These are phyloP conservation scores for Ceratopteris richardii DNA, from an alignment of 75 land plant species.

Conservation along the genomic window DNA sequence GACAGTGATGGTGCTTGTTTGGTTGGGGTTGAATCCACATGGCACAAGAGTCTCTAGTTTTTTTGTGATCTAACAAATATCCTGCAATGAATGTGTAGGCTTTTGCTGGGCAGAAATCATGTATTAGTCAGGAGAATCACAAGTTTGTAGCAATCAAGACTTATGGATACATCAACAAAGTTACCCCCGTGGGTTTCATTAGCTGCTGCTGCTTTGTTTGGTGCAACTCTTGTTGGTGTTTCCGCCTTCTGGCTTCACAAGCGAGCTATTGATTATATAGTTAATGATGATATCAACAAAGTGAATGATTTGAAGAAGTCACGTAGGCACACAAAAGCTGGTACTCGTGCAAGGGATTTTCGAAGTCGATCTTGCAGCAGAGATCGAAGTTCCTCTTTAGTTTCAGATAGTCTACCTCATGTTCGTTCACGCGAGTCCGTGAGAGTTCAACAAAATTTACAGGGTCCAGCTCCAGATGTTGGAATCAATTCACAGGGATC, in stretches of 20 bases:
- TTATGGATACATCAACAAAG: background rate
- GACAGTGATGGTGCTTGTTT: too few relatives aligned
- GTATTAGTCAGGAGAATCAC: too few relatives aligned
- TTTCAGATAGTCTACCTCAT: constrained; percentile 1
- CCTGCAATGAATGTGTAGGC: too few relatives aligned
- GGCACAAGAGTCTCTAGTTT: too few relatives aligned
- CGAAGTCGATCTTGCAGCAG: constrained; percentile 5
- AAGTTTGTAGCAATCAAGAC: too few relatives aligned
- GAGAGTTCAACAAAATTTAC: background rate
- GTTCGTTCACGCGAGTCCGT: background rate
- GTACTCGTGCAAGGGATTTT: background rate
- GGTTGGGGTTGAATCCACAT: too few relatives aligned
- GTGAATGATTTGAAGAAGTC: background rate
- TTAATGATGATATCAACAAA: constrained; percentile 19
- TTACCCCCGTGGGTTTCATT: constrained; percentile 10
- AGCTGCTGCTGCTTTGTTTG: constrained; percentile 77
- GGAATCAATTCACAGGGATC: constrained; percentile 1
- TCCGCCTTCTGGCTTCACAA: constrained; percentile 84
- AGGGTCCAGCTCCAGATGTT: constrained; percentile 12
- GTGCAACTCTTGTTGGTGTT: constrained; percentile 77
- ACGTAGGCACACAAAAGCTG: background rate
- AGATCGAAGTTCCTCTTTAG: background rate
- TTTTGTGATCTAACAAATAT: too few relatives aligned
- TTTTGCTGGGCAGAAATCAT: too few relatives aligned
- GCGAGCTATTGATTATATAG: constrained; percentile 60